Evolutionary conservation across 2,329 filamentous ascomycete genomes (phyloP), one percentile per base, ranked within the genome.

Genomic region (Xylaria sp.): DNA sequence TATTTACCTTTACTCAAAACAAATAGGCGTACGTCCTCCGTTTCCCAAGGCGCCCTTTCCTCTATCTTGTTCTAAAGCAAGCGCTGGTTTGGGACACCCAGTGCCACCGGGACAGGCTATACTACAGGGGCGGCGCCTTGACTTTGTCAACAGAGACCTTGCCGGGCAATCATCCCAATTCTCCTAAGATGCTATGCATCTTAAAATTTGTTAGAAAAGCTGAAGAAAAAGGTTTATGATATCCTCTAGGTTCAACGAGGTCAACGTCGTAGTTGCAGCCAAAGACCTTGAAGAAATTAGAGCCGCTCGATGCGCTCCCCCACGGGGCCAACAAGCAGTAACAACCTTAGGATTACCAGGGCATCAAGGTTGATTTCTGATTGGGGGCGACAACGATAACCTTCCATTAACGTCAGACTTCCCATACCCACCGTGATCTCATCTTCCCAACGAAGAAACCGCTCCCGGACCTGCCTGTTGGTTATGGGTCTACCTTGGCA

Each of bases 1-100:
- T 12, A 66, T 80, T 12, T 80, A 81, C 47, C 68, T 81, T 38
- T 91, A 91, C 71, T 82, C 87, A 1, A 91, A 91, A 12, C 33
- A 37, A 14, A 5, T 37, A 37, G 33, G 33, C 33, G 33, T 37
- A 37, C 33, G 33, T 37, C 33, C 33, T 14, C 15, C 33, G 33
- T 14, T 37, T 37, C 33, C 33, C 11, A 37, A 37, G 33, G 15
- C 33, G 15, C 33, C 8, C 33, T 14, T 14, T 37, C 9, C 33
- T 14, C 33, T 2, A 12, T 33, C 11, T 37, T 37, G 11, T 37
- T 37, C 33, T 11, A 14, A 11, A 14, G 33, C 8, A 37, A 37
- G 33, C 11, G 33, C 33, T 37, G 33, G 15, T 14, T 37, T 11
- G 8, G 9, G n/a, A n/a, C n/a, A n/a, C 15, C 33, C 33, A 37